Percentiles rank a stretch among this genome's conserved stretches.
Evolutionary conservation across 2,329 filamentous ascomycete species (phyloP).

Genomic region (Aspergillus ibericus): DNA sequence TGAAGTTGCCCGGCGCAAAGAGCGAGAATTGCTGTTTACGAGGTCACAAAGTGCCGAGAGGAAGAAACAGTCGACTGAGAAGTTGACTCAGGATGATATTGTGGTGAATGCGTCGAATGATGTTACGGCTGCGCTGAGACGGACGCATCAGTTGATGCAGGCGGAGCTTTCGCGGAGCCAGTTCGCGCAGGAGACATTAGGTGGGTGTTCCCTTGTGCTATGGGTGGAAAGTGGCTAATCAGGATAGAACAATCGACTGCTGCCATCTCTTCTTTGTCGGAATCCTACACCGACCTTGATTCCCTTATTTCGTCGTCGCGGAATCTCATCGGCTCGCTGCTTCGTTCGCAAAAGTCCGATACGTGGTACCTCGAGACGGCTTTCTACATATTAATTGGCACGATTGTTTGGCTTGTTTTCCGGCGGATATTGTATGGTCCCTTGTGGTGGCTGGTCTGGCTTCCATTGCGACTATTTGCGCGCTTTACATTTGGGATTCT

Average conservation of each 20-base stretch:
- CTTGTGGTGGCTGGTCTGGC: constrained; percentile 82
- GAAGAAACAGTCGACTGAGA: constrained; percentile 41
- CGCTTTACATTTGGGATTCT: constrained; percentile 59
- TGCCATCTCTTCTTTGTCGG: constrained; percentile 75
- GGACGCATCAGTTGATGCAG: constrained; percentile 84
- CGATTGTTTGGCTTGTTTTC: constrained; percentile 82
- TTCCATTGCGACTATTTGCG: constrained; percentile 71
- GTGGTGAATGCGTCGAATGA: constrained; percentile 74
- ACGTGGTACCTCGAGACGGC: constrained; percentile 96
- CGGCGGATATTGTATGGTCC: constrained; percentile 84
- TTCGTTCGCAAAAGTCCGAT: constrained; percentile 90
- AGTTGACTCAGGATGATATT: constrained; percentile 69
- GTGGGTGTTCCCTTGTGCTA: constrained; percentile 27
- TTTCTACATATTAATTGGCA: constrained; percentile 76
- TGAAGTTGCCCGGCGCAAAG: constrained; percentile 69
- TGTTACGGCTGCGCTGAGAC: constrained; percentile 78
- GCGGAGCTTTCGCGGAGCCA: constrained; percentile 80
- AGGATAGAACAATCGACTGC: constrained; percentile 69
- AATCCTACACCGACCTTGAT: constrained; percentile 78
- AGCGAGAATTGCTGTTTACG: constrained; percentile 74
- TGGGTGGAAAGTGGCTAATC: not conserved
- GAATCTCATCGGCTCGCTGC: constrained; percentile 72
- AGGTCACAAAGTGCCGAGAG: constrained; percentile 38
- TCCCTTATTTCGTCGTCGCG: constrained; percentile 72
- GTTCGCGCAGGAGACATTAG: constrained; percentile 84